Percentiles rank a stretch among this genome's conserved stretches.
Evolutionary conservation across 164 flowering plant genomes (phyloP).

Genomic region (Tetracentron sinense): DNA sequence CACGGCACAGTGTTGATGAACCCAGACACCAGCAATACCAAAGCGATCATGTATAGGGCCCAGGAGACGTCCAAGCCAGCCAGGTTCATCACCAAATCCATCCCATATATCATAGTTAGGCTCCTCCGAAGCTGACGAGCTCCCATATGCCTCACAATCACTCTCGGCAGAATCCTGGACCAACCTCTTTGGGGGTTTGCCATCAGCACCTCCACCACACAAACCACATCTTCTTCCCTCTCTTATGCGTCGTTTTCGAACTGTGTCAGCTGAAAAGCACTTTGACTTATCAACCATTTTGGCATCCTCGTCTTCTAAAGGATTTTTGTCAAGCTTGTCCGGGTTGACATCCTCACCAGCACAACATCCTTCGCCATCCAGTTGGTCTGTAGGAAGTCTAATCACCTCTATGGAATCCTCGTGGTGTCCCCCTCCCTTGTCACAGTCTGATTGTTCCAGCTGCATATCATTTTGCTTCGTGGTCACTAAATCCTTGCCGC

Average conservation of each 20-base stretch:
- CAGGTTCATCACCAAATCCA: slow-evolving; percentile 97
- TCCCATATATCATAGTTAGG: slow-evolving; percentile 86
- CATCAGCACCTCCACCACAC: slow-evolving; percentile 88
- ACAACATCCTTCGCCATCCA: slow-evolving; percentile 14
- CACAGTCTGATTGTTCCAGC: slow-evolving; percentile 19
- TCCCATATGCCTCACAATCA: slow-evolving; percentile 73
- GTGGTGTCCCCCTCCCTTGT: slow-evolving; percentile 19
- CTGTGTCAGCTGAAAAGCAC: slow-evolving; percentile 15
- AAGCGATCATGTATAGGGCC: slow-evolving; percentile 92
- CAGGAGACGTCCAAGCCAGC: slow-evolving; percentile 93
- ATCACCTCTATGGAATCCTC: slow-evolving; percentile 15
- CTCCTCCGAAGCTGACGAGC: slow-evolving; percentile 80
- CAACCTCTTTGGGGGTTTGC: slow-evolving; percentile 82
- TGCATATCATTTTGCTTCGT: slow-evolving; percentile 16
- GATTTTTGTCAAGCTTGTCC: slow-evolving; percentile 15
- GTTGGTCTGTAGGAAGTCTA: slow-evolving; percentile 13
- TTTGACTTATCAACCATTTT: slow-evolving; percentile 21
- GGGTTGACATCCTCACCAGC: slow-evolving; percentile 15
- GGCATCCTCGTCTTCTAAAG: slow-evolving; percentile 24
- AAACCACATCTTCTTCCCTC: slow-evolving; percentile 90
- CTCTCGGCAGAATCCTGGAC: slow-evolving; percentile 56
- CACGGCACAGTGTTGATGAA: slow-evolving; percentile 98
- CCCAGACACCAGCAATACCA: slow-evolving; percentile 97
- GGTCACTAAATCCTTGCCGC: slow-evolving; percentile 20
- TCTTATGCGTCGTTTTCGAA: slow-evolving; percentile 35